Base-by-base conservation (phyloP, 176 grass and related monocot species). In the Tuctoria greenei region DNA sequence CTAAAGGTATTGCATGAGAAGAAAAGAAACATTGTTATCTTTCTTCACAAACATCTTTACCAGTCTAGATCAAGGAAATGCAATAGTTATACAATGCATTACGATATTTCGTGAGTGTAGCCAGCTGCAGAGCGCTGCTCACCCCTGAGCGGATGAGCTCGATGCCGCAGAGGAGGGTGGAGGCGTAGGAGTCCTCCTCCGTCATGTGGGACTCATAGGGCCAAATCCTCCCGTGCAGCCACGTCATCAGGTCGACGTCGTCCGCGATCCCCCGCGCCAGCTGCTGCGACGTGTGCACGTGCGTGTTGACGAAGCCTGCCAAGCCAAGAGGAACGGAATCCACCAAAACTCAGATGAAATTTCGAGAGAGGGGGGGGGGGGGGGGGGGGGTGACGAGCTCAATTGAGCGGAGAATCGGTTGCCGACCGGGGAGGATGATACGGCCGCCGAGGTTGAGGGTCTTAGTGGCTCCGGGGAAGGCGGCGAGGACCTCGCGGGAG, bases 231-330 rank as follows among this genome's bases (percentile, higher is more conserved):
- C 83, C 67, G 66, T 93, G 93, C 36, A 97, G 86, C 93, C 93
- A 97, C 24, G 85, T 91, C 62, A 91, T 89, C 52, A 93, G 83
- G 76, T 93, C 90, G 21, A 97, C 90, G 64, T 93, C 93, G 64
- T 97, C 93, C 20, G 90, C 93, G 64, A 97, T 97, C 14, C 88
- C 93, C 80, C 88, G 78, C 34, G 68, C 93, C 49, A 97, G 88
- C 88, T 97, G 93, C 79, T 97, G 93, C 45, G 93, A 97, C 34
- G 93, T 97, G 86, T 97, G 90, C 70, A 97, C 90, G 60, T 97
- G 93, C 6, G 93, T 97, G 88, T 97, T 97, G 24, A 97, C 81
- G 27, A 97, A 80, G 44, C 93, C 93, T 97, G 65, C 68, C 68
- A 74, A 69, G 0, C 10, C 52, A 50, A 65, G 14, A 17, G 42